Evolutionary conservation across 2,329 filamentous ascomycete species (phyloP), one percentile per base, ranked within the genome.

Genomic region (Podosphaera aphanis): DNA sequence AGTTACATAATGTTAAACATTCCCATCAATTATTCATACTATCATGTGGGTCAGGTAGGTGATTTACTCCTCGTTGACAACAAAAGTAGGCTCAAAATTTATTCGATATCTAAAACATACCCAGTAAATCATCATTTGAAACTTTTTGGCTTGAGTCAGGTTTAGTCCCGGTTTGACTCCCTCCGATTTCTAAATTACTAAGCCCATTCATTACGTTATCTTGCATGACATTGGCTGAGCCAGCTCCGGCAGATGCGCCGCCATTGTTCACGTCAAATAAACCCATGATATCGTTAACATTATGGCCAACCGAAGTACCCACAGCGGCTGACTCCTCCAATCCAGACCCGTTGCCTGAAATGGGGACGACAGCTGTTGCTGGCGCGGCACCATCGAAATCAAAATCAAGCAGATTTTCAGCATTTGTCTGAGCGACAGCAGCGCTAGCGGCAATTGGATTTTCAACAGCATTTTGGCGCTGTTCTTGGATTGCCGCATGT

Each of bases 401-500:
- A 56, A 93, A 93, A 57, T 98, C 90, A 47, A 98, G 71, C 18
- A 98, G 69, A 60, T 95, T 98, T 63, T 98, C 90, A 52, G 88
- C 72, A 56, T 93, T 94, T 46, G 70, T 71, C 47, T 76, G 72
- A 0, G 79, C 25, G 16, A 36, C 77, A 0, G 77, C 77, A 1
- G 82, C 82, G 0, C 83, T 81, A 0, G 85, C 88, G 0, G 88
- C 88, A 54, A 95, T 83, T 1, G 90, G 88, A 60, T 95, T 94
- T 55, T 95, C 90, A 50, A 77, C 81, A 1, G 83, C 83, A 56
- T 94, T 84, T 63, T 95, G 77, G 52, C 82, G 74, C 66, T 93
- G 85, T 65, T 98, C 90, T 66, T 93, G 86, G 59, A 98, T 93
- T 49, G 90, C 90, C 44, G 88, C 88, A 53, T 81, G 79, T 63